These are phyloP conservation scores for Phlebiopsis gigantea DNA, from an alignment of 768 basidiomycete genomes.

Conservation along the genomic window DNA sequence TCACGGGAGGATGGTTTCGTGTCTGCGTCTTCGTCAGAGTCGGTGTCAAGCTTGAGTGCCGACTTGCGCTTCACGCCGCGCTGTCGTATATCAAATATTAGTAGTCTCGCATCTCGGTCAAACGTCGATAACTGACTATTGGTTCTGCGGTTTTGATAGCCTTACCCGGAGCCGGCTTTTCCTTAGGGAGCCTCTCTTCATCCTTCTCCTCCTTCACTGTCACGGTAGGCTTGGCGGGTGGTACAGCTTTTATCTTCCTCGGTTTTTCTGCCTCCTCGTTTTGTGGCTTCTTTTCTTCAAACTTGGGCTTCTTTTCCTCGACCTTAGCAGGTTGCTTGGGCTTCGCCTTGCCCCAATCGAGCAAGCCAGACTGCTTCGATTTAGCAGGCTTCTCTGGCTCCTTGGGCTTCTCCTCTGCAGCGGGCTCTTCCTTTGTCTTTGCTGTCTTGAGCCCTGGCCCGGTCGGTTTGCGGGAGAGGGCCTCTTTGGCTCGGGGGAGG, in stretches of 20 bases:
- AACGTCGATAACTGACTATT: background rate
- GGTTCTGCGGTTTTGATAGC: background rate
- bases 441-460: conserved; percentile 18
- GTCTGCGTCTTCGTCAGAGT: conserved; percentile 15
- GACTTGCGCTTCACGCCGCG: conserved; percentile 28
- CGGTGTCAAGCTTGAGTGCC: conserved; percentile 15
- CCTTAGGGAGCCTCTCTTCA: conserved; percentile 9
- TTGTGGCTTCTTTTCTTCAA: conserved; percentile 12
- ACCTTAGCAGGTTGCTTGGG: conserved; percentile 32
- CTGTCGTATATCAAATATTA: conserved; percentile 13
- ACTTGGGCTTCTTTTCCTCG: conserved; percentile 11
- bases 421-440: conserved; percentile 16
- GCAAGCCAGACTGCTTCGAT: conserved; percentile 40
- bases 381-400: conserved; percentile 12
- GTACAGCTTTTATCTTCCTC: conserved; percentile 3
- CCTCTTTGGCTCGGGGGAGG: conserved; percentile 8
- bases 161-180: background rate
- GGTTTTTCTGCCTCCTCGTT: conserved; percentile 11
- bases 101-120: background rate
- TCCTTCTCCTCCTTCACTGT: conserved; percentile 18
- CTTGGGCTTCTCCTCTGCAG: background rate
- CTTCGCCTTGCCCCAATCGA: conserved; percentile 61
- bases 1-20: background rate
- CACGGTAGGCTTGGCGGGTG: conserved; percentile 9
- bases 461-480: conserved; percentile 3